A percentile compares a stretch with the other conserved stretches of the same genome.
Conservation (phyloP, 1,284 basidiomycete species). For the Caloboletus firmus region DNA sequence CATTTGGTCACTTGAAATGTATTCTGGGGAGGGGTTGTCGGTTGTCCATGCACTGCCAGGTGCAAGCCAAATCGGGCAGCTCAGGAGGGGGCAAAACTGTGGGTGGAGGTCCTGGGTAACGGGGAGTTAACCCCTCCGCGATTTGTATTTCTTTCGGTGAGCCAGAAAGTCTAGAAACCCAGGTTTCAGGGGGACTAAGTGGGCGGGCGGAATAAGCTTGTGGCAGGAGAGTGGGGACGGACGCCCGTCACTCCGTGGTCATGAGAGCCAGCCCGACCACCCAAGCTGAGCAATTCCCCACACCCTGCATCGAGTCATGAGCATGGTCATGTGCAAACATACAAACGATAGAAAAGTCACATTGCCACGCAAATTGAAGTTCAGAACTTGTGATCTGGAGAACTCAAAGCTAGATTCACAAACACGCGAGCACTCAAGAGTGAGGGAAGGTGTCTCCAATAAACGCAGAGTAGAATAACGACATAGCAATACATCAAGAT, state of each 20-base stretch:
- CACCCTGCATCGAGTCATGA: background rate
- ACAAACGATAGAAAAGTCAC: too few species aligned
- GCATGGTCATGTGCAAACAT: too few species aligned
- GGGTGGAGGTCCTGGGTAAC: too few species aligned
- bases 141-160: background rate
- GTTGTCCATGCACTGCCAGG: too few species aligned
- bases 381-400: background rate
- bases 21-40: too few species aligned
- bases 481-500: slow-evolving; percentile 35
- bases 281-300: background rate
- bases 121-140: too few species aligned
- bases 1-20: too few species aligned
- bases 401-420: background rate
- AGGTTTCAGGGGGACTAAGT: background rate
- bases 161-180: background rate
- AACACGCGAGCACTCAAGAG: background rate
- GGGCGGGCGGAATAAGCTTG: background rate
- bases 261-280: background rate
- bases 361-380: too few species aligned
- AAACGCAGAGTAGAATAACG: slow-evolving; percentile 32
- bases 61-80: too few species aligned
- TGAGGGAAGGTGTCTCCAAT: slow-evolving; percentile 34
- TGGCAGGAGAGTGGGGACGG: background rate
- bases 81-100: too few species aligned
- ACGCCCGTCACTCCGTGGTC: background rate